Conservation (phyloP, 257 asterid species). For the Scutellaria minor region DNA sequence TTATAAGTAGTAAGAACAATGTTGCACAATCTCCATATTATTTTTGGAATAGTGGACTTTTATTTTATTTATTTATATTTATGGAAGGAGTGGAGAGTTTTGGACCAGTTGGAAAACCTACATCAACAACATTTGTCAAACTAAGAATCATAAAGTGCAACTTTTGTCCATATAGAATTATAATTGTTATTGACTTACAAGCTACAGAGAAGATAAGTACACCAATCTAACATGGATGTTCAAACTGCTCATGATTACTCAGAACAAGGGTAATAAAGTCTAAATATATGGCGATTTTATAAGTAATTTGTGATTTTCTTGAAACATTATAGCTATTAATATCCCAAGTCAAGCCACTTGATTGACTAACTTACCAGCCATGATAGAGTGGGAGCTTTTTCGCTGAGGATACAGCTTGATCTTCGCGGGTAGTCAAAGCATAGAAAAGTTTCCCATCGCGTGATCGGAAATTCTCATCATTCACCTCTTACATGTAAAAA, state of each 20-base stretch:
- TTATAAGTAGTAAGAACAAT: constrained; percentile 21
- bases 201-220: constrained; percentile 15
- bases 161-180: constrained; percentile 26
- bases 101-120: no score
- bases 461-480: no score
- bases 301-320: no score
- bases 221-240: constrained; percentile 1
- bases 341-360: no score
- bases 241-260: constrained; percentile 29
- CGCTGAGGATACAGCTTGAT: no score
- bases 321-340: no score
- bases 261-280: constrained; percentile 21
- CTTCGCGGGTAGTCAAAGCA: no score
- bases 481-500: no score
- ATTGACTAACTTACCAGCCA: no score
- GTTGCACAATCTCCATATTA: constrained; percentile 22
- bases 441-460: no score
- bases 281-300: constrained; percentile 4
- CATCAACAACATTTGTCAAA: constrained; percentile 34
- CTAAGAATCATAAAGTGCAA: not conserved
- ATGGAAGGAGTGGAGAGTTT: no score
- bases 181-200: constrained; percentile 29
- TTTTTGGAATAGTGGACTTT: constrained; percentile 23
- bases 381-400: no score
- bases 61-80: not conserved